Conservation (phyloP, 331 rosid genomes). For the Malus hybrid region DNA sequence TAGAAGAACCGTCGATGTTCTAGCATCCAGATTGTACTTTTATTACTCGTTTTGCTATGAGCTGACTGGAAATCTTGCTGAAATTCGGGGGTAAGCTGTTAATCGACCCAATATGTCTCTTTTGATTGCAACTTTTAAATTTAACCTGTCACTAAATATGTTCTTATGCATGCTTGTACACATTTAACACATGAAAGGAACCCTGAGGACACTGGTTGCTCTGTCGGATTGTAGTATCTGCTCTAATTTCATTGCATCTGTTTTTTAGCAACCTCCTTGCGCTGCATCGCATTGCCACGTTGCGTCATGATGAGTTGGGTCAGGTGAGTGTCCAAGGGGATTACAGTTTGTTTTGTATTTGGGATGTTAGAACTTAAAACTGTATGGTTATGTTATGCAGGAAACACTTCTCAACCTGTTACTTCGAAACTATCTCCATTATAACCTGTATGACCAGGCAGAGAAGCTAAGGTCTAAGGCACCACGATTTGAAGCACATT, state of each 20-base stretch:
- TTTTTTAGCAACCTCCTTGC: constrained; percentile 1
- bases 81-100: constrained; percentile 3
- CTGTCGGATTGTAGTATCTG: neutral
- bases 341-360: neutral
- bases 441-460: neutral
- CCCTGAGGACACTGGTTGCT: neutral
- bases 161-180: neutral
- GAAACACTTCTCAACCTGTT: constrained; percentile 1
- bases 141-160: no score
- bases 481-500: neutral
- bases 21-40: neutral
- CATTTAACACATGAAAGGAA: neutral
- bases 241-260: neutral
- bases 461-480: constrained; percentile 5
- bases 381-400: neutral
- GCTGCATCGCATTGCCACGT: neutral
- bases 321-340: neutral
- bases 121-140: neutral
- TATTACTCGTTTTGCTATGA: neutral
- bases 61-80: neutral
- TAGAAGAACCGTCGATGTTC: constrained; percentile 2
- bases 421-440: neutral
- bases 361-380: neutral
- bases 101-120: neutral
- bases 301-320: neutral